These are phyloP conservation scores for Auricularia sp. DNA, from an alignment of 768 basidiomycete genomes.

Conservation along the genomic window DNA sequence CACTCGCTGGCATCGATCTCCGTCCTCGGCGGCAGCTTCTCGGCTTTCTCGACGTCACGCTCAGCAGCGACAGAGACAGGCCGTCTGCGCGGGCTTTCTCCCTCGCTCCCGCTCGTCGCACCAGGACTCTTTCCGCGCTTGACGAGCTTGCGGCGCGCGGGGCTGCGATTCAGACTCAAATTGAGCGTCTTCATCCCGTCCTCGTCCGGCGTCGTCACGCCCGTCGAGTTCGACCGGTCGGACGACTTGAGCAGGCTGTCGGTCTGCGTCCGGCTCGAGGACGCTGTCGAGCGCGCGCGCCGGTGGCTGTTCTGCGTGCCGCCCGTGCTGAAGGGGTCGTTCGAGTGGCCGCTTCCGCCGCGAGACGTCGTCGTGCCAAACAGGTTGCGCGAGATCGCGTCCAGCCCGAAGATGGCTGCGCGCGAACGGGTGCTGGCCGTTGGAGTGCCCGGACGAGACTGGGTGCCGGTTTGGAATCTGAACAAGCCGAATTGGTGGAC, in stretches of 20 bases:
- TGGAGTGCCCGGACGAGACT: conserved; percentile 77
- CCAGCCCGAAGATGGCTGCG: conserved; percentile 81
- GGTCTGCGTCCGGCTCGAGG: conserved; percentile 66
- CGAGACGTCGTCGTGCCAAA: conserved; percentile 62
- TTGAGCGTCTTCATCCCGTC: conserved; percentile 19
- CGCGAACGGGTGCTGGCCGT: conserved; percentile 61
- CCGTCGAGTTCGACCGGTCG: conserved; percentile 56
- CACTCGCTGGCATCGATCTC: conserved; percentile 58
- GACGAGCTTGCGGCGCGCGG: conserved; percentile 24
- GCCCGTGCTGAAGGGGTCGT: conserved; percentile 15
- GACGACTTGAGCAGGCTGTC: conserved; percentile 66
- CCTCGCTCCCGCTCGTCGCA: conserved; percentile 17
- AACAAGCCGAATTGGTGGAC: conserved; percentile 82
- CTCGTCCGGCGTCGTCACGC: conserved; percentile 51
- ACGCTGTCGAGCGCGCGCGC: conserved; percentile 58
- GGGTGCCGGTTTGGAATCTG: conserved; percentile 71
- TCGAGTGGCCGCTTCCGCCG: conserved; percentile 42
- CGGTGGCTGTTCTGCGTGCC: conserved; percentile 33
- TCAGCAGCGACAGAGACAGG: conserved; percentile 17
- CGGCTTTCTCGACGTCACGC: conserved; percentile 35
- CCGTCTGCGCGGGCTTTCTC: conserved; percentile 17
- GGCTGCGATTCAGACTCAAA: not conserved
- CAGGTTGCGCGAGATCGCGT: conserved; percentile 82
- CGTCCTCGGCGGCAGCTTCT: conserved; percentile 27
- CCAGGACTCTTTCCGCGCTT: conserved; percentile 26